These are phyloP conservation scores for Lichtheimia ramosa DNA, from an alignment of 371 early-diverging fungal genomes.

Conservation along the genomic window DNA sequence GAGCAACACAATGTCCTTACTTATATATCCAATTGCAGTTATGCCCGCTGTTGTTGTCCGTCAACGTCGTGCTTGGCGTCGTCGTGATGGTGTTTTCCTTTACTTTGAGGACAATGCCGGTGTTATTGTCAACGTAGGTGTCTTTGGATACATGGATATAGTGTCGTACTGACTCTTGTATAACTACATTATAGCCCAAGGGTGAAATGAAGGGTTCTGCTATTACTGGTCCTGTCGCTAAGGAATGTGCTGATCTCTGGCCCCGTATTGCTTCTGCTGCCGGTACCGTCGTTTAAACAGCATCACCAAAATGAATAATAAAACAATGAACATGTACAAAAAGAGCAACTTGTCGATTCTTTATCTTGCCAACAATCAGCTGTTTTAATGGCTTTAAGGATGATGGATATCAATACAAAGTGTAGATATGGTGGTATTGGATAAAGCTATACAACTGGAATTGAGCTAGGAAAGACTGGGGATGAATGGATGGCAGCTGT, in stretches of 20 bases:
- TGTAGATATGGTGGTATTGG: background rate
- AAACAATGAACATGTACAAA: too few species aligned
- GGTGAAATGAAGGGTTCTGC: constrained; percentile 99
- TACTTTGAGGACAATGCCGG: constrained; percentile 89
- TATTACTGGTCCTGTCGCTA: constrained; percentile 99
- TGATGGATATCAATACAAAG: background rate
- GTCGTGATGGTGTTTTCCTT: constrained; percentile 99
- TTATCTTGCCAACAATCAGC: too few species aligned
- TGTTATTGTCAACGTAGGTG: constrained; percentile 56
- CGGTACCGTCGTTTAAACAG: constrained; percentile 79
- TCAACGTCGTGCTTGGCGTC: constrained; percentile 99
- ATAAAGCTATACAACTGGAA: too few species aligned
- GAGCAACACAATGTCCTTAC: background rate
- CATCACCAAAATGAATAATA: too few species aligned
- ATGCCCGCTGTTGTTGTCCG: constrained; percentile 99
- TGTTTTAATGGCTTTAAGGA: too few species aligned
- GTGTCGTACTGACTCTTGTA: constrained; percentile 40
- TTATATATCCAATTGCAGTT: constrained; percentile 53
- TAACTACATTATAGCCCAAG: constrained; percentile 68
- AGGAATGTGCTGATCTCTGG: constrained; percentile 99
- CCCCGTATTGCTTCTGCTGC: constrained; percentile 99
- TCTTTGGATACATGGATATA: constrained; percentile 10
- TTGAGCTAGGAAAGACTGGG: too few species aligned
- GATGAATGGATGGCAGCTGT: too few species aligned
- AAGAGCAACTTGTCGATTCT: too few species aligned